phyloP scores from a whole-genome alignment of 2,329 filamentous ascomycete genomes.

The Fusarium musae region DNA sequence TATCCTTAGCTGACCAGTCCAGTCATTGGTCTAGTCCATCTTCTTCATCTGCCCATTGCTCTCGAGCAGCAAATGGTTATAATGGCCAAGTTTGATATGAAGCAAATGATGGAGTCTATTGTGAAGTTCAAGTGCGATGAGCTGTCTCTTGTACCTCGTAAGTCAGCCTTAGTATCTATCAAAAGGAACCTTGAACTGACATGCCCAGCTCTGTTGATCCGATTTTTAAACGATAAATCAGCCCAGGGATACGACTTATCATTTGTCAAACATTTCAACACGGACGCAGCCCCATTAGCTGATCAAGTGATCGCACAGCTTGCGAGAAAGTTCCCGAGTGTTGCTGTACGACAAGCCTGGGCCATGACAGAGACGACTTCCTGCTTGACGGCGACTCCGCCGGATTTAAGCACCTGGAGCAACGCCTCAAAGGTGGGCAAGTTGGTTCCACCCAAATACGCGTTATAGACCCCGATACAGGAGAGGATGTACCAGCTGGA shows the following conservation, averaged over 20 bases:
- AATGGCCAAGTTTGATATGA: background rate
- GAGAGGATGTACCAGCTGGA: background rate
- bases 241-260: background rate
- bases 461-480: background rate
- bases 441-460: background rate
- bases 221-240: rapidly evolving
- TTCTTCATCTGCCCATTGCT: background rate
- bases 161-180: rapidly evolving
- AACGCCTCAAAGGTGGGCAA: background rate
- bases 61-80: background rate
- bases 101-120: background rate
- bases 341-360: background rate
- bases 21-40: background rate
- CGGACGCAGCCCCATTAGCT: background rate
- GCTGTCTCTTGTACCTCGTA: background rate
- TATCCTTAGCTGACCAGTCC: too few relatives aligned
- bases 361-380: background rate
- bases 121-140: background rate
- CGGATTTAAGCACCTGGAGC: background rate
- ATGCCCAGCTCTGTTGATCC: background rate
- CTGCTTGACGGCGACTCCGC: background rate
- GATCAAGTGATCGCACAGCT: background rate
- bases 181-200: rapidly evolving
- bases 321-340: background rate
- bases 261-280: background rate